phyloP scores from a whole-genome alignment of 352 stramenopile genomes.

The Phytophthora palmivora region DNA sequence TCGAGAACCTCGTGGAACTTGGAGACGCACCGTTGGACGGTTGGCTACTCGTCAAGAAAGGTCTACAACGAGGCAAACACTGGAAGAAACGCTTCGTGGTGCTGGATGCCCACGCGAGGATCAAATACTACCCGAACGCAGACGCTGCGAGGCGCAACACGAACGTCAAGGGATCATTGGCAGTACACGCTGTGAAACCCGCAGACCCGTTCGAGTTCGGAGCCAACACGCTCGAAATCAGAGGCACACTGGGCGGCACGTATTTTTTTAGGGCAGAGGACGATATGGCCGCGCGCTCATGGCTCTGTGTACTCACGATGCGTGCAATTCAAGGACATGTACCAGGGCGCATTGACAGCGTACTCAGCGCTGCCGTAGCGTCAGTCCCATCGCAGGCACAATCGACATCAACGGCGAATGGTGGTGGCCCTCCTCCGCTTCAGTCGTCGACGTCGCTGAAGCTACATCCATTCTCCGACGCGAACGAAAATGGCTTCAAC shows the following conservation, averaged over 20 bases:
- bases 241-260: conserved; percentile 76
- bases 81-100: conserved; percentile 89
- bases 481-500: conserved; percentile 34
- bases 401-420: conserved; percentile 4
- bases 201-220: conserved; percentile 77
- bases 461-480: conserved; percentile 28
- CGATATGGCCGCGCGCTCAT: conserved; percentile 78
- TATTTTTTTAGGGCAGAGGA: conserved; percentile 87
- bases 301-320: conserved; percentile 85
- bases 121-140: conserved; percentile 85
- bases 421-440: conserved; percentile 1
- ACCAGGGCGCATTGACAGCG: conserved; percentile 69
- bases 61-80: conserved; percentile 67
- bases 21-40: conserved; percentile 75
- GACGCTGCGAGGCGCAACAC: conserved; percentile 79
- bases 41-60: conserved; percentile 86
- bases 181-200: conserved; percentile 79
- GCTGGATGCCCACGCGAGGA: conserved; percentile 71
- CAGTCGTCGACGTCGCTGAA: conserved; percentile 21
- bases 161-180: conserved; percentile 81
- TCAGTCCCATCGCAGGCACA: conserved; percentile 9
- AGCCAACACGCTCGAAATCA: conserved; percentile 77
- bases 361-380: conserved; percentile 47
- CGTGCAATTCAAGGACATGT: conserved; percentile 79
- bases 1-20: conserved; percentile 70